Evolutionary conservation across 108 stramenopile species (phyloP), one percentile per base, ranked within the genome.

Genomic region (Cylindrotheca closterium): DNA sequence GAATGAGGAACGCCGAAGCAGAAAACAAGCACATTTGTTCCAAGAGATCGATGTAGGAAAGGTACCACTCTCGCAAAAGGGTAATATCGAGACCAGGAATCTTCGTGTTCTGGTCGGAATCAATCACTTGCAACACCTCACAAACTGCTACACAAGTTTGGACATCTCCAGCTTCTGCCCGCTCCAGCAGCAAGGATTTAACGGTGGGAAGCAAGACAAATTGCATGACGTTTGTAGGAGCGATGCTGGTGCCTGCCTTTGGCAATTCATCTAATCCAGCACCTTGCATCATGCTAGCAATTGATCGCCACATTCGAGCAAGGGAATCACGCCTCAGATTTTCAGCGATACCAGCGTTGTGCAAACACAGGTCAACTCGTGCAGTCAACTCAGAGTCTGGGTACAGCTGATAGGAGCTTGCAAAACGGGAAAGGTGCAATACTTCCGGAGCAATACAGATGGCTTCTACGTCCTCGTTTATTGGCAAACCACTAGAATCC

Each of bases 81-180:
- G 77, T 62, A 21, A 90, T 71, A 21, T 70, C 56, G 19, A 91
- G 67, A 68, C 71, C 76, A 7, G 87, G 89, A 26, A 93, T 67
- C 0, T 60, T 73, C 3, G 76, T 78, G 30, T 64, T 68, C 23
- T 67, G 25, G 8, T 78, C 86, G 15, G 69, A 66, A 18, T 67
- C 55, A 33, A 93, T 73, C 25, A 93, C 81, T 65, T 88, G 81
- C 58, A 93, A 77, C 2, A 90, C 82, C 59, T 93, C 92, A 32
- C 92, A 93, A 42, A 93, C 46, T 17, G 82, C 81, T 26, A 90
- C 89, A 51, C 85, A 88, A 10, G 84, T 88, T 76, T 93, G 92
- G 15, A 93, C 85, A 74, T 93, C 92, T 30, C 92, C 92, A 54
- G 85, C 87, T 48, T 91, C 78, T 17, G 89, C 92, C 47, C 92